Evolutionary conservation across 805 yeast species (phyloP).

Genomic region (Pichia phayaonensis): DNA sequence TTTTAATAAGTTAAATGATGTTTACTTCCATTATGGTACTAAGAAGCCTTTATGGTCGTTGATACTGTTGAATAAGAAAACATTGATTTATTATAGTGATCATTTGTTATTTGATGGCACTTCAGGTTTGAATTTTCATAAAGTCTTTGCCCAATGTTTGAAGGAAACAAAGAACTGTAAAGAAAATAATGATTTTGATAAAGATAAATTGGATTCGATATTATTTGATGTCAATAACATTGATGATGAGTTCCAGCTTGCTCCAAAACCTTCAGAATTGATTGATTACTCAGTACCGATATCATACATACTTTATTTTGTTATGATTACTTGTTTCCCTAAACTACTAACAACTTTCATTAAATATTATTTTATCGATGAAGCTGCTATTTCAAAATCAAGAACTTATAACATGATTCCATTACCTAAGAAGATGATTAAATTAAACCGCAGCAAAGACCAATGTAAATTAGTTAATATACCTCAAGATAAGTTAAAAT

Average conservation of each 20-base stretch:
- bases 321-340: constrained; percentile 8
- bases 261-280: constrained; percentile 11
- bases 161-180: background rate
- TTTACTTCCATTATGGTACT: constrained; percentile 7
- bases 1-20: constrained; percentile 6
- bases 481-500: background rate
- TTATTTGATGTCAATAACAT: constrained; percentile 3
- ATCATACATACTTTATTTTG: constrained; percentile 3
- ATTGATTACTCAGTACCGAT: constrained; percentile 11
- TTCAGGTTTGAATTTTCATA: constrained; percentile 26
- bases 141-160: constrained; percentile 15
- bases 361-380: constrained; percentile 11
- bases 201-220: background rate
- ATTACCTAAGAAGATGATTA: constrained; percentile 3
- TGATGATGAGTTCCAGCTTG: no score
- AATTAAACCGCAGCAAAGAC: constrained; percentile 1
- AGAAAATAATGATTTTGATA: background rate
- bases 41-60: constrained; percentile 17
- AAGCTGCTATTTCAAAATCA: constrained; percentile 1
- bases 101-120: constrained; percentile 32
- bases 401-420: constrained; percentile 6
- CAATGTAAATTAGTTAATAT: constrained; percentile 7
- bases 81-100: constrained; percentile 20
- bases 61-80: constrained; percentile 9
- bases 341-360: background rate